Evolutionary conservation across 805 yeast genomes (phyloP).

Genomic region (Kodamaea sagamina): DNA sequence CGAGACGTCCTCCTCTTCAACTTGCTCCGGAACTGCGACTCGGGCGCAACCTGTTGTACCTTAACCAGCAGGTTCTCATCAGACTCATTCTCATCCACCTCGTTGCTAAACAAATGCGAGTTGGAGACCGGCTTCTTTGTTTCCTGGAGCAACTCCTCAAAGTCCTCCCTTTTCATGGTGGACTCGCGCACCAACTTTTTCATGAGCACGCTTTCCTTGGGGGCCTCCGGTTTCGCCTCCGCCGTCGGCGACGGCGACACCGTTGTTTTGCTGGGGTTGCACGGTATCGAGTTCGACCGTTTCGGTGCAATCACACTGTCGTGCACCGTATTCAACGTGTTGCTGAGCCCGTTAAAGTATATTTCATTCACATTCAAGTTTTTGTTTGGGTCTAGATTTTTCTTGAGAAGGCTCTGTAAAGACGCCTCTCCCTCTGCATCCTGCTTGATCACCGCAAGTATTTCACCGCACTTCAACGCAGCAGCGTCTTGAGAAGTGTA

Average conservation of each 20-base stretch:
- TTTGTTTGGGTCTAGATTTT: constrained; percentile 44
- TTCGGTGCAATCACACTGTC: constrained; percentile 11
- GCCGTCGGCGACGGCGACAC: constrained; percentile 11
- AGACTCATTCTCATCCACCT: constrained; percentile 26
- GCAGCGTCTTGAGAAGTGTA: constrained; percentile 75
- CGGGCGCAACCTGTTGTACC: constrained; percentile 7
- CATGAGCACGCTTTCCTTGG: constrained; percentile 32
- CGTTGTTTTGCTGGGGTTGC: constrained; percentile 6
- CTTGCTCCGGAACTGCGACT: constrained; percentile 13
- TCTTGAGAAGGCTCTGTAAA: constrained; percentile 35
- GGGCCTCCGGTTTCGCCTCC: not conserved
- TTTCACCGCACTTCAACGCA: constrained; percentile 64
- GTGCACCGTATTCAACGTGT: constrained; percentile 30
- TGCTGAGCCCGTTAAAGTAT: constrained; percentile 35
- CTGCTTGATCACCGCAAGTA: constrained; percentile 56
- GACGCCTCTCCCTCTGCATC: constrained; percentile 51
- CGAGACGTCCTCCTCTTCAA: constrained; percentile 30
- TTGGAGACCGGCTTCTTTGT: constrained; percentile 32
- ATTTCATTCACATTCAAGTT: constrained; percentile 41
- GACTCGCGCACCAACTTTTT: constrained; percentile 39
- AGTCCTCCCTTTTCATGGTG: constrained; percentile 34
- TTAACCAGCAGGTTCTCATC: constrained; percentile 19
- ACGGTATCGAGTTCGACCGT: constrained; percentile 4
- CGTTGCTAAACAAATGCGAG: constrained; percentile 44
- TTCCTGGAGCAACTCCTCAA: constrained; percentile 33